Base-by-base conservation (phyloP, 228 moss, liverwort and hornwort species). In the Sphagnum fallax region DNA sequence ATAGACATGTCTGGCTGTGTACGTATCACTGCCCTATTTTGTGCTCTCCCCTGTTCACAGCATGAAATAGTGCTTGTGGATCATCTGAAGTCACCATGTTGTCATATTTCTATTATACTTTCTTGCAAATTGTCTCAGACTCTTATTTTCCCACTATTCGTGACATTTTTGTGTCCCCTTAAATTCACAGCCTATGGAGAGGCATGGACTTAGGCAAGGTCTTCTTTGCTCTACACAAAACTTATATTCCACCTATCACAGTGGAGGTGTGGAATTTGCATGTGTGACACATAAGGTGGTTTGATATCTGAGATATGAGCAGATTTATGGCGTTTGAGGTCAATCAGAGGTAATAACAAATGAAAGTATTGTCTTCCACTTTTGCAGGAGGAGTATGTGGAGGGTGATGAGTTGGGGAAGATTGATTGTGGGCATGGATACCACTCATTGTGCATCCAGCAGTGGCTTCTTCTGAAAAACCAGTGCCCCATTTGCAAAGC, bases 401-500 rank as follows among this genome's bases (percentile, higher is more conserved):
- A 91, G 48, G 93, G 93, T 53, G 91, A 93, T 62, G 93, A 93
- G 73, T 75, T 93, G 75, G 93, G 93, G n/a, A 85, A 85, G 79
- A 84, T 89, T 64, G 89, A 91, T 67, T 93, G 93, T 69, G 93
- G 91, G 67, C 93, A 93, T 70, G 87, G 85, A 64, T 84, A 91
- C 66, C 93, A 93, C 75, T 79, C 82, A 6, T 78, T 73, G 61
- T 93, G 93, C 69, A 93, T 93, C 64, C 85, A 89, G 76, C 89
- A 93, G 60, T 93, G 93, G 93, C 91, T 93, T 63, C 61, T 89
- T 72, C 91, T 89, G 72, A 93, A 93, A 86, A 93, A 91, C 72
- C 91, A 89, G 79, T 93, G 93, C 73, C 93, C 93, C 51, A 91
- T 93, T 74, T 93, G 93, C 85, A 93, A 93, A 76, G 91, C 93